These are phyloP conservation scores for Thecaphora thlaspeos DNA, from an alignment of 1,284 basidiomycete genomes.

Conservation along the genomic window DNA sequence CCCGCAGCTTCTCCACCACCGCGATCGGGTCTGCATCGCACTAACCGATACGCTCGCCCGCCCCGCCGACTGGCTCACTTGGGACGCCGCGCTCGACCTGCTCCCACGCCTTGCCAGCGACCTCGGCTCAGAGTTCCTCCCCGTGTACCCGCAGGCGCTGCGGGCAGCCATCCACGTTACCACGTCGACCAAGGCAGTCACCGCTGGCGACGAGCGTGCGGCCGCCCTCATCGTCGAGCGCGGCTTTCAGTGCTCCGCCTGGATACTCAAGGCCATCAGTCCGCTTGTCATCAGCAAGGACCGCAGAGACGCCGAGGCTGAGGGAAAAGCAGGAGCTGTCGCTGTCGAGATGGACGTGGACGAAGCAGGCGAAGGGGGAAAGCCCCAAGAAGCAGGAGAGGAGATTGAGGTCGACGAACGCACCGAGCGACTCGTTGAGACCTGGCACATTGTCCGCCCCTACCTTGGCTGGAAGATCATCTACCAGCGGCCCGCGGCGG, in stretches of 20 bases:
- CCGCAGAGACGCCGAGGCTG: not conserved
- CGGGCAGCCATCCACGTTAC: conserved; percentile 45
- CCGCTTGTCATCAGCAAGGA: conserved; percentile 43
- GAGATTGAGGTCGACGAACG: conserved; percentile 26
- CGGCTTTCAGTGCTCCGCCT: conserved; percentile 51
- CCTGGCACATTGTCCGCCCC: conserved; percentile 42
- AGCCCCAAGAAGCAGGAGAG: conserved; percentile 9
- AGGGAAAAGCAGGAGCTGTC: conserved; percentile 1
- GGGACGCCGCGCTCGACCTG: conserved; percentile 53
- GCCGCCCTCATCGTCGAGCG: conserved; percentile 53
- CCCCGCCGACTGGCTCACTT: conserved; percentile 39
- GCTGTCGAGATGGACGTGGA: conserved; percentile 10
- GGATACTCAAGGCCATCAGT: conserved; percentile 46
- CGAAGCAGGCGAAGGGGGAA: conserved; percentile 6
- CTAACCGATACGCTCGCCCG: conserved; percentile 23
- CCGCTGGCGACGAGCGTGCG: conserved; percentile 46
- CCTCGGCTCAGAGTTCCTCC: conserved; percentile 50
- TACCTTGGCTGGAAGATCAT: conserved; percentile 43
- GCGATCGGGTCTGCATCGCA: conserved; percentile 22
- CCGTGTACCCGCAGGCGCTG: conserved; percentile 46
- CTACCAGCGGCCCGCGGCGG: not conserved
- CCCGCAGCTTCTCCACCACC: conserved; percentile 52
- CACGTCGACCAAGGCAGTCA: conserved; percentile 42
- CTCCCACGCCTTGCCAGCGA: conserved; percentile 55
- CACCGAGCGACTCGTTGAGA: conserved; percentile 25